phyloP scores from a whole-genome alignment of 352 stramenopile genomes.

The Globisporangium echinulatum region DNA sequence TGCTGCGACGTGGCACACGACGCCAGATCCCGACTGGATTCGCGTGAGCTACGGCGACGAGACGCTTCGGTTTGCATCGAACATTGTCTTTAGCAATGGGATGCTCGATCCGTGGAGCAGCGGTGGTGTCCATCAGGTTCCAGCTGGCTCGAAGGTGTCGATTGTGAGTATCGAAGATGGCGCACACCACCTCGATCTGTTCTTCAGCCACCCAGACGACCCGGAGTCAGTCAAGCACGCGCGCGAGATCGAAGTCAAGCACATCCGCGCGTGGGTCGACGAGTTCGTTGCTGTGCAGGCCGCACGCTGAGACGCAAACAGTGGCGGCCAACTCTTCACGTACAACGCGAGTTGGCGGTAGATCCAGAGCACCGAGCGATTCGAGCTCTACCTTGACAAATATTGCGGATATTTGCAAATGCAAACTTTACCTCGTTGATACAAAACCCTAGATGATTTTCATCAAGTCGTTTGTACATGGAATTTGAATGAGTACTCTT shows the following conservation, averaged over 20 bases:
- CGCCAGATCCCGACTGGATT: constrained; percentile 69
- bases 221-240: constrained; percentile 67
- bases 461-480: not conserved
- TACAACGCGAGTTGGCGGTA: not conserved
- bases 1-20: constrained; percentile 52
- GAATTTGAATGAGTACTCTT: not conserved
- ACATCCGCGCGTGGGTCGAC: constrained; percentile 83
- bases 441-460: not conserved
- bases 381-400: not conserved
- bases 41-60: constrained; percentile 70
- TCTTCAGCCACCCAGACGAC: constrained; percentile 88
- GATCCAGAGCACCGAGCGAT: not conserved
- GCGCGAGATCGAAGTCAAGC: constrained; percentile 64
- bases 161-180: constrained; percentile 74
- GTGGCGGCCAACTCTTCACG: no score
- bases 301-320: no score
- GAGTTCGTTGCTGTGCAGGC: constrained; percentile 30
- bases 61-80: constrained; percentile 61
- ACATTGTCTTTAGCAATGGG: constrained; percentile 96
- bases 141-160: constrained; percentile 42
- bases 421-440: not conserved
- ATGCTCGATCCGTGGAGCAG: constrained; percentile 91
- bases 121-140: constrained; percentile 71
- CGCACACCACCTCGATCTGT: constrained; percentile 90
- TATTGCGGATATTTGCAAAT: not conserved